Evolutionary conservation across 2,329 filamentous ascomycete species (phyloP), one percentile per base, ranked within the genome.

Genomic region (Epichloe uncinata): DNA sequence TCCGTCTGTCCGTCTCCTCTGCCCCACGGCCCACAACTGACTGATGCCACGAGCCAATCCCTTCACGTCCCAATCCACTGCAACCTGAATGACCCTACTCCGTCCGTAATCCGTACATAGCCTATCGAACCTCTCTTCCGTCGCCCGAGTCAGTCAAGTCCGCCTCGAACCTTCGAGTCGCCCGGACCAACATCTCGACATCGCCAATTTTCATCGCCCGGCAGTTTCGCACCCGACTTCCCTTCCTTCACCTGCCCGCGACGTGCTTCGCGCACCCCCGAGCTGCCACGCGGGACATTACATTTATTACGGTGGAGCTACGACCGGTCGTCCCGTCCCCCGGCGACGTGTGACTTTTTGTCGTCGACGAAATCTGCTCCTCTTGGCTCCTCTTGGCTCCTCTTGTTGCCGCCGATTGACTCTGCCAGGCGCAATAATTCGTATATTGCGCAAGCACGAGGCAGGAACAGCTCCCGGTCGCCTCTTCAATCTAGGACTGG

Each of bases 21-120:
- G 26, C n/a, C 45, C 16, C 49, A 51, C 34, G 48, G 45, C 51
- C 54, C 52, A 49, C 30, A 26, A 26, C 40, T 42, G 12, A 16
- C 26, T 20, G 18, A 16, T 7, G 35, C 49, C 48, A 20, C 50
- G 40, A 47, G 36, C 50, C 36, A 8, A 45, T 54, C 52, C 40
- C 15, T 36, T 33, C 41, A 16, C 50, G 22, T 18, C 45, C 36
- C 37, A 18, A 22, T 43, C 40, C 26, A 30, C 4, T 26, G n/a
- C n/a, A n/a, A n/a, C n/a, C n/a, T n/a, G n/a, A n/a, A n/a, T n/a
- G n/a, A n/a, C n/a, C n/a, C n/a, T n/a, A n/a, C n/a, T n/a, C n/a
- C n/a, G n/a, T n/a, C n/a, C n/a, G n/a, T n/a, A 22, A 22, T 2
- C 18, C 18, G 20, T 20, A 22, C 22, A 22, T 22, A 2, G 20